Evolutionary conservation across 2,329 filamentous ascomycete species (phyloP), one percentile per base, ranked within the genome.

Genomic region (Aureobasidium sp.): DNA sequence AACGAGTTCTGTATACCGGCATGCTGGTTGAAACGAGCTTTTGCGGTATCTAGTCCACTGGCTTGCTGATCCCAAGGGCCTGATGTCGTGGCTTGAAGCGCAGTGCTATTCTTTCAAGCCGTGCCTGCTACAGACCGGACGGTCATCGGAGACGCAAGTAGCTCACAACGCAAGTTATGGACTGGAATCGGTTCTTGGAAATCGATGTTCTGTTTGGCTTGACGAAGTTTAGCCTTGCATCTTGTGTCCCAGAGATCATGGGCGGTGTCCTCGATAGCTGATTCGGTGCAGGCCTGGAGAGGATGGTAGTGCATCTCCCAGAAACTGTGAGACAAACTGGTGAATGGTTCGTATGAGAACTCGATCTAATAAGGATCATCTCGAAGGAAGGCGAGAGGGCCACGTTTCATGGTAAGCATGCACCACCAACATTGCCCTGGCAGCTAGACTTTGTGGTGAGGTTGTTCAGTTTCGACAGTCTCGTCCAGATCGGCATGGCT

Each of bases 131-230:
- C 90, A 88, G 60, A 63, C 37, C 25, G 63, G 21, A 64, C 66
- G 21, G 46, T 66, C 38, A 67, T 67, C 50, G 70, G 69, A 64
- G 70, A 71, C 53, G 67, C 70, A 50, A 68, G 71, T 53, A 60
- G 69, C 67, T 90, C 87, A 0, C 84, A 88, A 1, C 83, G 90
- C 17, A 79, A 87, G 21, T 85, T 85, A 62, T 95, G 90, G 90
- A 84, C 95, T 65, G 90, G 95, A 73, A 86, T 84, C 67, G 88
- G 91, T 71, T 88, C 86, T 1, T 90, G 95, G 69, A 87, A 61
- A 75, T 93, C 19, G 95, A 91, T 69, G 87, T 81, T 0, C 81
- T 95, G 1, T 95, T 95, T n/a, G n/a, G n/a, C 79, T 94, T 95
- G 7, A 92, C 89, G 1, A 90, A 86, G 1, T 92, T 94, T 65